These are phyloP conservation scores for Fragaria vesca DNA, from an alignment of 306 rosid genomes.

Conservation along the genomic window DNA sequence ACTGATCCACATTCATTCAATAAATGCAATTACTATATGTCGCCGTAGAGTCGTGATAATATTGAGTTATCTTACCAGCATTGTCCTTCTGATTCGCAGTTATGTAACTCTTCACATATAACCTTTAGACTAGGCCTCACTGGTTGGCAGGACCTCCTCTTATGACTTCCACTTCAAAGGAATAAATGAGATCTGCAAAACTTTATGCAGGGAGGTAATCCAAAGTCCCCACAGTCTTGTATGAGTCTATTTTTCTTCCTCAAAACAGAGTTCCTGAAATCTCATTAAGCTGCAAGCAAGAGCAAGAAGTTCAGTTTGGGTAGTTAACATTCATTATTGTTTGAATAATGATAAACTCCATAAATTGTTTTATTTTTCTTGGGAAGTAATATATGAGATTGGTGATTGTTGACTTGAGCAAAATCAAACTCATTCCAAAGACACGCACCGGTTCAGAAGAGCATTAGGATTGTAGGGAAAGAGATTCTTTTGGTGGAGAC, in stretches of 20 bases:
- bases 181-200: constrained; percentile 1
- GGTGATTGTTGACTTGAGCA: not conserved
- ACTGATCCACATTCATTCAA: not conserved
- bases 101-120: not conserved
- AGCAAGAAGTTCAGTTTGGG: constrained; percentile 13
- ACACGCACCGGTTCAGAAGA: constrained; percentile 59
- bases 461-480: constrained; percentile 80
- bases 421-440: constrained; percentile 16
- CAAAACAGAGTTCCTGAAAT: constrained; percentile 56
- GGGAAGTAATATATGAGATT: too few species aligned
- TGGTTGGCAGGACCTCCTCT: constrained; percentile 11
- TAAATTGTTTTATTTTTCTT: not conserved
- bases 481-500: constrained; percentile 71
- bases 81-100: not conserved
- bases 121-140: constrained; percentile 3
- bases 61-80: not conserved
- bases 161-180: not conserved
- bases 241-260: constrained; percentile 26
- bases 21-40: too few species aligned
- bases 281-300: constrained; percentile 51
- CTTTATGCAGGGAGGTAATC: constrained; percentile 16
- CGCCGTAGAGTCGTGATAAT: not conserved
- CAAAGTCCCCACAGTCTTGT: constrained; percentile 1
- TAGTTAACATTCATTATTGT: not conserved
- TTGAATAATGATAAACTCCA: not conserved